A percentile compares a stretch with the other conserved stretches of the same genome.
Conservation (phyloP, 2,329 filamentous ascomycete genomes). For the Trichoderma sp. region DNA sequence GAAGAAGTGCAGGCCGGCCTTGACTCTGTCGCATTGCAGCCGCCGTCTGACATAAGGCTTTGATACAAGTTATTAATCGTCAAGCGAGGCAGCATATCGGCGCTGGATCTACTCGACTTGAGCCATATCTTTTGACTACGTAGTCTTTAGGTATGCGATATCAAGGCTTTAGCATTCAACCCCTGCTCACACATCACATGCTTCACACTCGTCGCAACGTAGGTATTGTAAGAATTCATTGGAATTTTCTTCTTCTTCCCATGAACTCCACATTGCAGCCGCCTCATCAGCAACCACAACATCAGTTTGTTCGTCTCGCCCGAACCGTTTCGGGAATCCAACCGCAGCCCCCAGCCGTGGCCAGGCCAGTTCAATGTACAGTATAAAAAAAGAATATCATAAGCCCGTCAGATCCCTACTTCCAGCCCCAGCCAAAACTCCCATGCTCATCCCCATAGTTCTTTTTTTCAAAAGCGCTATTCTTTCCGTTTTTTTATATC, state of each 20-base stretch:
- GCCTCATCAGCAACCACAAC: constrained; percentile 14
- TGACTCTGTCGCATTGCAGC: background rate
- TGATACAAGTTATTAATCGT: background rate
- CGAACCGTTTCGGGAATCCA: constrained; percentile 24
- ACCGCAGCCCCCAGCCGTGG: constrained; percentile 23
- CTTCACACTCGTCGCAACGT: background rate
- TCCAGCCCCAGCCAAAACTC: constrained; percentile 12
- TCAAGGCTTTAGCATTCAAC: no score
- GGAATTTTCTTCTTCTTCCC: background rate
- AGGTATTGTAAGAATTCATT: constrained; percentile 11
- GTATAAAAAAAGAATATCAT: background rate
- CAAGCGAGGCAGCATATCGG: background rate
- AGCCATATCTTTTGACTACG: no score
- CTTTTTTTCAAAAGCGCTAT: background rate
- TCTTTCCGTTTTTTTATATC: background rate
- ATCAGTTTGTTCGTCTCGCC: constrained; percentile 15
- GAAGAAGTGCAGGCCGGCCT: background rate
- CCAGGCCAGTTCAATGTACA: constrained; percentile 20
- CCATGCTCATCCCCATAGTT: background rate
- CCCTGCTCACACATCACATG: background rate
- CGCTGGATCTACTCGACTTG: background rate
- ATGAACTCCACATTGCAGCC: background rate
- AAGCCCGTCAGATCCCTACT: constrained; percentile 26
- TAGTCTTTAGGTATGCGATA: no score
- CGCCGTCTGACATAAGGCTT: background rate